These are phyloP conservation scores for Priceomyces haplophilus DNA, from an alignment of 805 yeast species.

Conservation along the genomic window DNA sequence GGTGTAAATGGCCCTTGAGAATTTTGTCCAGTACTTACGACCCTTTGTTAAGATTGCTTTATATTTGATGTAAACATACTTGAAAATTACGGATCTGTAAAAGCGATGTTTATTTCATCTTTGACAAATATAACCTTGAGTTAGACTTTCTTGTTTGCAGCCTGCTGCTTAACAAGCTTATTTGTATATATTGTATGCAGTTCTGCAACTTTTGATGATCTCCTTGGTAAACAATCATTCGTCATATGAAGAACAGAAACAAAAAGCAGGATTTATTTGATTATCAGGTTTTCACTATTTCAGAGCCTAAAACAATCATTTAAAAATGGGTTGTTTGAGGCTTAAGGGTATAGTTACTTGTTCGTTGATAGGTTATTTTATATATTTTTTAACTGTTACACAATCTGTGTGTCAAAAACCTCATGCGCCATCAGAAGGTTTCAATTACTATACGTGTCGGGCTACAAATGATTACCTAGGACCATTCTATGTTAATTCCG, in stretches of 20 bases:
- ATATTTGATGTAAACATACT: no score
- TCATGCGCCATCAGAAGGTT: conserved; percentile 1
- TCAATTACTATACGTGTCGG: conserved; percentile 6
- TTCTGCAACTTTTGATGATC: background rate
- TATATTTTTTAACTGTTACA: conserved; percentile 6
- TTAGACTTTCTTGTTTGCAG: no score
- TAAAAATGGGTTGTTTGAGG: background rate
- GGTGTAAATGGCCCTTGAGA: no score
- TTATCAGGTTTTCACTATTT: no score
- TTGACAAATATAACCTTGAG: no score
- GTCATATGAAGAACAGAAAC: background rate
- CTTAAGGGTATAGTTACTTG: background rate
- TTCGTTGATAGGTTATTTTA: conserved; percentile 6
- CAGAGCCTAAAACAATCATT: no score
- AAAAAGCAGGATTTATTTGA: no score
- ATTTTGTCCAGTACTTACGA: no score
- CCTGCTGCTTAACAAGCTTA: background rate
- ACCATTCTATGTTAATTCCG: conserved; percentile 2
- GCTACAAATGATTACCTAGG: conserved; percentile 1
- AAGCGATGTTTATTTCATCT: no score
- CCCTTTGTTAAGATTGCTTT: no score
- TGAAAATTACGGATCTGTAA: no score
- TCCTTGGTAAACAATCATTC: background rate
- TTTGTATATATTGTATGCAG: background rate
- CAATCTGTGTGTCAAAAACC: conserved; percentile 5